A percentile compares a stretch with the other conserved stretches of the same genome.
Conservation (phyloP, 2,329 filamentous ascomycete genomes). For the Furcasterigmium sp. region DNA sequence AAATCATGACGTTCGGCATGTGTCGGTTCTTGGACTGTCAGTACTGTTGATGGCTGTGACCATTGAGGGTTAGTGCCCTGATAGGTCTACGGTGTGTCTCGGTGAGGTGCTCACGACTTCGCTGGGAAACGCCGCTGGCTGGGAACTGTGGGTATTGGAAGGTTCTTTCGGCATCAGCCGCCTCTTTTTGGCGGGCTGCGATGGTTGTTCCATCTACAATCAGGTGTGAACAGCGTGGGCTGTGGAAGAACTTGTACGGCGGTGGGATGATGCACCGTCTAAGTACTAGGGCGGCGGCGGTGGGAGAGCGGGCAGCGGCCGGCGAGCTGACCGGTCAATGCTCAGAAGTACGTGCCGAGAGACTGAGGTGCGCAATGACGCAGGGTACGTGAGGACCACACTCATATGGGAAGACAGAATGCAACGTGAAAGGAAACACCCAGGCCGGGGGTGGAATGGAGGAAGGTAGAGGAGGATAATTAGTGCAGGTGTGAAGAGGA, state of each 20-base stretch:
- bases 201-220: constrained; percentile 13
- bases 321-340: not conserved
- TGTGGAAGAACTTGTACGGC: constrained; percentile 2
- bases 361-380: not conserved
- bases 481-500: too few relatives aligned
- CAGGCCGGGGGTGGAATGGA: too few relatives aligned
- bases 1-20: constrained; percentile 53
- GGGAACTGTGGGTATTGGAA: constrained; percentile 5
- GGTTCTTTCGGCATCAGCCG: constrained; percentile 10
- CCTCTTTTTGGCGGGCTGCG: constrained; percentile 12
- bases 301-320: not conserved
- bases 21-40: constrained; percentile 33
- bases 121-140: constrained; percentile 8
- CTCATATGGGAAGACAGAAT: not conserved
- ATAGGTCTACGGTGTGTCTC: not conserved
- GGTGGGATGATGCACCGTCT: too few relatives aligned
- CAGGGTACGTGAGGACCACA: not conserved
- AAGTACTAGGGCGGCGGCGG: not conserved
- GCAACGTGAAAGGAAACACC: not conserved
- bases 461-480: too few relatives aligned
- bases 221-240: constrained; percentile 1
- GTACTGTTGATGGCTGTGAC: constrained; percentile 7
- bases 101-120: constrained; percentile 12
- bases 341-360: not conserved
- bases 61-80: not conserved